Evolutionary conservation across 345 rosid genomes (phyloP).

Genomic region (Alliaria petiolata): DNA sequence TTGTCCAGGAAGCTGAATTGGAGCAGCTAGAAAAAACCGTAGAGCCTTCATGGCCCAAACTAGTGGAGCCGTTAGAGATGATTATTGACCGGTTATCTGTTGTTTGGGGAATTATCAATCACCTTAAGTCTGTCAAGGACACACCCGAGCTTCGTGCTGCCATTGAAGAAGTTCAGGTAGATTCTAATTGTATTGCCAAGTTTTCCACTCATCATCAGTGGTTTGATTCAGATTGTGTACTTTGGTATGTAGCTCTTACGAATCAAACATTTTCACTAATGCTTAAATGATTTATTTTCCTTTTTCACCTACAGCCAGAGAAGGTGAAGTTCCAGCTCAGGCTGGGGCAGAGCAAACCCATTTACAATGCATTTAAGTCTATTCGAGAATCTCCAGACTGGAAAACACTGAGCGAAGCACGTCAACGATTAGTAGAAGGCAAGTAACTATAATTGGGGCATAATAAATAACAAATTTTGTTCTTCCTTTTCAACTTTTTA

Average conservation of each 20-base stretch:
- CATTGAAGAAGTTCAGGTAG: constrained; percentile 90
- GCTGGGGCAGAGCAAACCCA: constrained; percentile 85
- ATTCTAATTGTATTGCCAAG: not conserved
- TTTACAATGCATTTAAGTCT: constrained; percentile 73
- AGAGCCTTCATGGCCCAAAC: constrained; percentile 82
- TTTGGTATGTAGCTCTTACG: not conserved
- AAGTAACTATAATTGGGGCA: constrained; percentile 16
- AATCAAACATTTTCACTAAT: not conserved
- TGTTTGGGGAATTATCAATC: constrained; percentile 77
- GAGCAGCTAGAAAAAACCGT: constrained; percentile 66
- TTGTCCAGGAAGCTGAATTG: constrained; percentile 61
- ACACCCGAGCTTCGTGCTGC: constrained; percentile 84
- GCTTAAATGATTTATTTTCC: not conserved
- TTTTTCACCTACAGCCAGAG: constrained; percentile 25
- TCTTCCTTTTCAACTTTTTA: not conserved
- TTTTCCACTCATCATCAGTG: not conserved
- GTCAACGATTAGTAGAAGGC: constrained; percentile 77
- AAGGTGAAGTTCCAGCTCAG: constrained; percentile 45
- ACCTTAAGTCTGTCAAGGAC: constrained; percentile 87
- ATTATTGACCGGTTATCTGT: constrained; percentile 58
- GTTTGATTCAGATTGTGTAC: not conserved
- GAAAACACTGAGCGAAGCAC: constrained; percentile 59
- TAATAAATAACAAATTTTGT: not conserved
- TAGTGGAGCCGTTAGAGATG: constrained; percentile 94
- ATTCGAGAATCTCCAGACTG: constrained; percentile 70